Conservation (phyloP, 345 rosid species). For the Ricinus communis region DNA sequence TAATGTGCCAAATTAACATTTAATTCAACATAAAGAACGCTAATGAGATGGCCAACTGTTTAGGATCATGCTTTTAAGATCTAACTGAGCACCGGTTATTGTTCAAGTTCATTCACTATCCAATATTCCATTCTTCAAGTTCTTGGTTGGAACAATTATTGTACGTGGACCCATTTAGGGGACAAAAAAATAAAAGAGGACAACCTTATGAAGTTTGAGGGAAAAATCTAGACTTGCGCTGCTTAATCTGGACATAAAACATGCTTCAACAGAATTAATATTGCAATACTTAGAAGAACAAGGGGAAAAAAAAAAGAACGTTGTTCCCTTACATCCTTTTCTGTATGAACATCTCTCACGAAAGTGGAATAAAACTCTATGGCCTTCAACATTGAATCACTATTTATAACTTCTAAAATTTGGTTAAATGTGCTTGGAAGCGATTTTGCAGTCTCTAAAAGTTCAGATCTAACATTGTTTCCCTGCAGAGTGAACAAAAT, state of each 20-base stretch:
- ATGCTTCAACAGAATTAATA: background rate
- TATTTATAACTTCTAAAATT: constrained; percentile 70
- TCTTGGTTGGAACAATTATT: background rate
- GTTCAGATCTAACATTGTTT: constrained; percentile 82
- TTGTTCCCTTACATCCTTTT: constrained; percentile 67
- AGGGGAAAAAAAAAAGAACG: background rate
- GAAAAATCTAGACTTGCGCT: background rate
- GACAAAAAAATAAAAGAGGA: too few species aligned
- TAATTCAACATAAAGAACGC: background rate
- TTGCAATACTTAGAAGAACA: background rate
- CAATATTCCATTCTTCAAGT: background rate
- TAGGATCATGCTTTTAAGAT: background rate
- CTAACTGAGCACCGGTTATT: background rate
- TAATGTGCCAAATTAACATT: background rate
- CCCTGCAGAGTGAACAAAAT: constrained; percentile 52
- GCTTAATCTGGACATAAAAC: background rate
- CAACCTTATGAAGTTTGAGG: background rate
- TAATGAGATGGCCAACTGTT: background rate
- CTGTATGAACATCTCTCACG: constrained; percentile 80
- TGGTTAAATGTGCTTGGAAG: constrained; percentile 74
- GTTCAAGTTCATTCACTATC: background rate
- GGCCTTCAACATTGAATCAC: constrained; percentile 67
- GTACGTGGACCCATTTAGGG: background rate
- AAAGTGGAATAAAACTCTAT: constrained; percentile 79
- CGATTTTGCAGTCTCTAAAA: constrained; percentile 81